These are phyloP conservation scores for Fomitopsis betulina DNA, from an alignment of 1,284 basidiomycete genomes.

Conservation along the genomic window DNA sequence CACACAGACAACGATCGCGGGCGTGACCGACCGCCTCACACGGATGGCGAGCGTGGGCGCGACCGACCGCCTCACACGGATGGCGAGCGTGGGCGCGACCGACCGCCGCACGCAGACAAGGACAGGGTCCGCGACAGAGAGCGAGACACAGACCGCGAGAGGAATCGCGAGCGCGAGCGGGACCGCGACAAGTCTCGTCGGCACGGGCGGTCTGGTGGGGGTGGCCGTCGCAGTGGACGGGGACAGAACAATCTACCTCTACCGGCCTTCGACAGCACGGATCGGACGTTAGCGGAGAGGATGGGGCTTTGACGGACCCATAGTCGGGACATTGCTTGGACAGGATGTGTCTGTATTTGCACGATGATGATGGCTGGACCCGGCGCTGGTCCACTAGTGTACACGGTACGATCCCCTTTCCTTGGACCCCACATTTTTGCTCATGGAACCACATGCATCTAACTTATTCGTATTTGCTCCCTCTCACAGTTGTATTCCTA, in stretches of 20 bases:
- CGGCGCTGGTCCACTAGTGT: conserved; percentile 30
- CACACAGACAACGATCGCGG: conserved; percentile 22
- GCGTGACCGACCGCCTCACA: conserved; percentile 22
- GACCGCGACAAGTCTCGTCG: conserved; percentile 25
- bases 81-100: conserved; percentile 28
- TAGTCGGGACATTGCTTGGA: conserved; percentile 9
- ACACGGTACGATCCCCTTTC: conserved; percentile 38
- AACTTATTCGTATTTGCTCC: conserved; percentile 23
- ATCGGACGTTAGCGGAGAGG: conserved; percentile 77
- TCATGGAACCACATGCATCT: conserved; percentile 19
- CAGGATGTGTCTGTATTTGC: conserved; percentile 15
- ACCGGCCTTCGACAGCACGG: conserved; percentile 34
- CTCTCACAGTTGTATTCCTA: conserved; percentile 32
- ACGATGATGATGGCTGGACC: conserved; percentile 2
- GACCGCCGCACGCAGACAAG: conserved; percentile 15
- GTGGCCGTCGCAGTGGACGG: conserved; percentile 28
- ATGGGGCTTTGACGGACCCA: conserved; percentile 53
- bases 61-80: conserved; percentile 20
- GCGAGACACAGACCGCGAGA: conserved; percentile 27
- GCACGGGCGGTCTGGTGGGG: conserved; percentile 20
- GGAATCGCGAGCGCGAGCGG: conserved; percentile 21
- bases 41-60: conserved; percentile 24
- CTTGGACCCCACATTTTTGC: conserved; percentile 15
- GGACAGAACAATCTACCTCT: conserved; percentile 11
- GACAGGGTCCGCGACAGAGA: conserved; percentile 29